Percentiles rank a stretch among this genome's conserved stretches.
phyloP scores from a whole-genome alignment of 2,329 filamentous ascomycete species.

The Aureobasidium sp. region DNA sequence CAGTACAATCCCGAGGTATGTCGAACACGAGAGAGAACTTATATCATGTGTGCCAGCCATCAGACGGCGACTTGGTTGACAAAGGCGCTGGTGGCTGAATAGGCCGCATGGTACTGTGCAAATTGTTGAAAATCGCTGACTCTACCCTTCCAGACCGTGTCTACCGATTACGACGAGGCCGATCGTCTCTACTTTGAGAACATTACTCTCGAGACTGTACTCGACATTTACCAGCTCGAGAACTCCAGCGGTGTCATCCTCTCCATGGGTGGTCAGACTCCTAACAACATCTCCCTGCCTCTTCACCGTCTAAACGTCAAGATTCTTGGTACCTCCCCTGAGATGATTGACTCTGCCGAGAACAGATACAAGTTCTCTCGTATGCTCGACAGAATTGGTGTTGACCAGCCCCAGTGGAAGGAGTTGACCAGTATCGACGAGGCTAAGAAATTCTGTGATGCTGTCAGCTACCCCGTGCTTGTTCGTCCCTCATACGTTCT shows the following conservation, averaged over 20 bases:
- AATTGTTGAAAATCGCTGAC: too few relatives aligned
- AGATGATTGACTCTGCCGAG: conserved; percentile 98
- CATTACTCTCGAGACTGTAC: conserved; percentile 79
- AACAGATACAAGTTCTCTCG: conserved; percentile 98
- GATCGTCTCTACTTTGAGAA: conserved; percentile 95
- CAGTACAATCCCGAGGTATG: too few relatives aligned
- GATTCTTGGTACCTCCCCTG: conserved; percentile 88
- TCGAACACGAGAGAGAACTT: too few relatives aligned
- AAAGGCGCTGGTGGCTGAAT: too few relatives aligned
- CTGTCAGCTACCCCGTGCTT: conserved; percentile 85
- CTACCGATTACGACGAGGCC: conserved; percentile 78
- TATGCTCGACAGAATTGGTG: conserved; percentile 89
- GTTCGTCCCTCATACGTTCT: conserved; percentile 95
- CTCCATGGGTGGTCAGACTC: conserved; percentile 94
- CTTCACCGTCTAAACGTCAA: conserved; percentile 85
- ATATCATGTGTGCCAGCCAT: too few relatives aligned
- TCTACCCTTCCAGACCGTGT: too few relatives aligned
- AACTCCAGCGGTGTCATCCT: conserved; percentile 76
- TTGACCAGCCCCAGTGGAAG: conserved; percentile 97
- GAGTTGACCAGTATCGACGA: conserved; percentile 93
- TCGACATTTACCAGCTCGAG: conserved; percentile 92
- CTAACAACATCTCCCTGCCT: conserved; percentile 93
- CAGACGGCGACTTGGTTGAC: too few relatives aligned
- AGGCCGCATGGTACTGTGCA: too few relatives aligned
- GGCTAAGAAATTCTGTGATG: conserved; percentile 77